A percentile compares a stretch with the other conserved stretches of the same genome.
Evolutionary conservation across 2,329 filamentous ascomycete species (phyloP).

Genomic region (Colletotrichum horii): DNA sequence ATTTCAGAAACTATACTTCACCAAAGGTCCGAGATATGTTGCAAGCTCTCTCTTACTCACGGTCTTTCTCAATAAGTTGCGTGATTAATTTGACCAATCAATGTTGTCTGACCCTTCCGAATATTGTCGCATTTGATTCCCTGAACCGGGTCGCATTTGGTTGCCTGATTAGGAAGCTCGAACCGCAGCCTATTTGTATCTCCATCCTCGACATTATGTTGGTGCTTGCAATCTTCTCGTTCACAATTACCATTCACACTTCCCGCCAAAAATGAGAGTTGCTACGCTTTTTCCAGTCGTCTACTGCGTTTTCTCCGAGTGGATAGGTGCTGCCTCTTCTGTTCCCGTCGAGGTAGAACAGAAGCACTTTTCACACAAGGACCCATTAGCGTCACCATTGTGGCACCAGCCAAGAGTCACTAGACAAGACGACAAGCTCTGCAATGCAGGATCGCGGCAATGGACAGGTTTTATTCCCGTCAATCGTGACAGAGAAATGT

Average conservation of each 20-base stretch:
- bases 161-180: background rate
- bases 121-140: background rate
- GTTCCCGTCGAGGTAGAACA: background rate
- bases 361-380: background rate
- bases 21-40: background rate
- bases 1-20: background rate
- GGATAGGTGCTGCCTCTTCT: background rate
- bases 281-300: background rate
- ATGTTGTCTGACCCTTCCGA: background rate
- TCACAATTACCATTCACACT: background rate
- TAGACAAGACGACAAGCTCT: background rate
- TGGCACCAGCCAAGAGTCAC: background rate
- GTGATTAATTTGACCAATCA: background rate
- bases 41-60: background rate
- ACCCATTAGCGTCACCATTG: background rate
- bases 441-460: constrained; percentile 16
- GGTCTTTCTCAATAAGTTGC: background rate
- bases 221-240: background rate
- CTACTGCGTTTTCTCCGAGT: background rate
- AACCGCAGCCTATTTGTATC: background rate
- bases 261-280: background rate
- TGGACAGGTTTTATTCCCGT: constrained; percentile 14
- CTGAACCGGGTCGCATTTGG: background rate
- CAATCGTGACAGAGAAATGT: constrained; percentile 4
- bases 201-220: background rate